These are phyloP conservation scores for Auxenochlorella pyrenoidosa DNA, from an alignment of 139 green algal genomes.

Conservation along the genomic window DNA sequence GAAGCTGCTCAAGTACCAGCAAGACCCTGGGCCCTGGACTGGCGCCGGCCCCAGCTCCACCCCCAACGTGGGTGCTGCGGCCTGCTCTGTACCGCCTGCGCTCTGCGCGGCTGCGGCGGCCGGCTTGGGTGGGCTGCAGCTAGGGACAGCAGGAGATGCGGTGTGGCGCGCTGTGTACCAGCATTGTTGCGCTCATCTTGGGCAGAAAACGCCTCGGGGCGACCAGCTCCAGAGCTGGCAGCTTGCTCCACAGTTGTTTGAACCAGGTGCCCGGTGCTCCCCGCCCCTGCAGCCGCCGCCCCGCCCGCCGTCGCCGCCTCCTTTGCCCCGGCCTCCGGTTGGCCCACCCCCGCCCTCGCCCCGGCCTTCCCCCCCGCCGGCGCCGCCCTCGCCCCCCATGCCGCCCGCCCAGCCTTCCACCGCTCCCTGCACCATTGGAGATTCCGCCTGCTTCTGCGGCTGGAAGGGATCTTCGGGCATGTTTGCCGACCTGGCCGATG, in stretches of 20 bases:
- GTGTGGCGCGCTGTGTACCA: too few relatives aligned
- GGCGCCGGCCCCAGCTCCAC: neutral
- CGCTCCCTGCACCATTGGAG: neutral
- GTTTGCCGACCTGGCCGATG: neutral
- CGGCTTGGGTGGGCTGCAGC: too few relatives aligned
- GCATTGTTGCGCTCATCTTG: too few relatives aligned
- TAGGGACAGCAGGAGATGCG: too few relatives aligned
- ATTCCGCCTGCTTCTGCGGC: slow-evolving; percentile 15
- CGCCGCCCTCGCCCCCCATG: neutral
- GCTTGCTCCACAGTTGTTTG: too few relatives aligned
- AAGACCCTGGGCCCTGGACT: neutral
- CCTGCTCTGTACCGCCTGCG: too few relatives aligned
- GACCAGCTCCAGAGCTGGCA: too few relatives aligned
- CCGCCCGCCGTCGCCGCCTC: neutral
- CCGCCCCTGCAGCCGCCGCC: neutral
- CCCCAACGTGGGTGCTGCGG: neutral
- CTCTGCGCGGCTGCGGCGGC: too few relatives aligned
- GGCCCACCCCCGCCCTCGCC: neutral
- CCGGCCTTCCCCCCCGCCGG: neutral
- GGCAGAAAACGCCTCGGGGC: too few relatives aligned
- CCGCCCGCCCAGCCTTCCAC: neutral
- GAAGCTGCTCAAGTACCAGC: slow-evolving; percentile 10
- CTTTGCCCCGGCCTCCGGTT: neutral
- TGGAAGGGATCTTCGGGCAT: neutral
- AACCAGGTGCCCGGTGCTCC: neutral